phyloP scores from a whole-genome alignment of 1,284 basidiomycete species.

The Puccinia novopanici region DNA sequence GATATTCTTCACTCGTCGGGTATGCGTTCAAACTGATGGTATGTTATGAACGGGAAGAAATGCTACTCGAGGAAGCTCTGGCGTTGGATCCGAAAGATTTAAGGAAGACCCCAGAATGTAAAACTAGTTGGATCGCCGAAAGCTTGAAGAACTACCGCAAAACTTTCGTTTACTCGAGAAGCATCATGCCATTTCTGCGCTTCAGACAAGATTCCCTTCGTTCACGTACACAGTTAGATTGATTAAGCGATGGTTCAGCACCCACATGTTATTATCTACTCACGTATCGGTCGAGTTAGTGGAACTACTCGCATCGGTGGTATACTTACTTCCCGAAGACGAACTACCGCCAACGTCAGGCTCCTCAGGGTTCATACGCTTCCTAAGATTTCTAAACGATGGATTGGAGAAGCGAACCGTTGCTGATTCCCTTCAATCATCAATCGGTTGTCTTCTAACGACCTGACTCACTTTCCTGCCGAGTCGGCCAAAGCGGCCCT shows the following conservation, averaged over 20 bases:
- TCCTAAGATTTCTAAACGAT: slow-evolving; percentile 72
- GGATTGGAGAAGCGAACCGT: slow-evolving; percentile 69
- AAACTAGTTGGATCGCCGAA: slow-evolving; percentile 63
- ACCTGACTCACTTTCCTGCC: slow-evolving; percentile 60
- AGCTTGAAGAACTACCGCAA: slow-evolving; percentile 70
- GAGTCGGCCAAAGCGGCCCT: slow-evolving; percentile 66
- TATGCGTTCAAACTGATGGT: slow-evolving; percentile 84
- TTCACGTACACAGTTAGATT: slow-evolving; percentile 82
- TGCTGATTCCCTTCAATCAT: slow-evolving; percentile 62
- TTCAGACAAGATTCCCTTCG: slow-evolving; percentile 77
- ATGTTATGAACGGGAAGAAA: slow-evolving; percentile 82
- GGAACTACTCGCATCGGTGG: slow-evolving; percentile 76
- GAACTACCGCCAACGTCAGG: slow-evolving; percentile 61
- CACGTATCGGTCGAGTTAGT: slow-evolving; percentile 76
- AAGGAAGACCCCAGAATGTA: slow-evolving; percentile 55
- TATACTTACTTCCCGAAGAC: slow-evolving; percentile 61
- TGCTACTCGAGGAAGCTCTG: slow-evolving; percentile 71
- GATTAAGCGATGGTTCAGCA: slow-evolving; percentile 86
- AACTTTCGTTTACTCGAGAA: slow-evolving; percentile 76
- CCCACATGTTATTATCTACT: slow-evolving; percentile 77
- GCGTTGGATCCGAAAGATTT: slow-evolving; percentile 60
- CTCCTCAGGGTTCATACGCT: slow-evolving; percentile 73
- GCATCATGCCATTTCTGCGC: slow-evolving; percentile 80
- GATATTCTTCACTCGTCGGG: slow-evolving; percentile 80
- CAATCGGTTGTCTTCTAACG: slow-evolving; percentile 57